These are phyloP conservation scores for Fagus sylvatica DNA, from an alignment of 306 rosid species.

Conservation along the genomic window DNA sequence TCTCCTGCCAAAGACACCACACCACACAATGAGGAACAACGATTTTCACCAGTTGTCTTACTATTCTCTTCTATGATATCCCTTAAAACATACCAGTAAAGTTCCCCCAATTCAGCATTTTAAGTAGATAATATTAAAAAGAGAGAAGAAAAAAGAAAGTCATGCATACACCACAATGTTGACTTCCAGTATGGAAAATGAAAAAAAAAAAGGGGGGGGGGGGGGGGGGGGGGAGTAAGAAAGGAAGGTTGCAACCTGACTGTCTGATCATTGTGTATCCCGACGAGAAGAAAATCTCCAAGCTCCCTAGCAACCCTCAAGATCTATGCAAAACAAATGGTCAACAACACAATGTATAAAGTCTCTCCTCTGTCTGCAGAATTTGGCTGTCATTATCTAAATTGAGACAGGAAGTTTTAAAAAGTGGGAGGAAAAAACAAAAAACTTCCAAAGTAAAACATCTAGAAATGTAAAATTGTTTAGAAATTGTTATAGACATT, in stretches of 20 bases:
- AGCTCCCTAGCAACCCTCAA: slow-evolving; percentile 81
- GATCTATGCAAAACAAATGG: slow-evolving; percentile 50
- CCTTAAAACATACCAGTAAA: neutral
- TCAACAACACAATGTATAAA: slow-evolving; percentile 13
- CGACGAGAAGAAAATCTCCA: slow-evolving; percentile 98
- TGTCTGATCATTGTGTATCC: slow-evolving; percentile 91
- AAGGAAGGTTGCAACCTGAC: slow-evolving; percentile 57
- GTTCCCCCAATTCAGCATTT: neutral
- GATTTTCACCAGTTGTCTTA: neutral
- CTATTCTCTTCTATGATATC: neutral
- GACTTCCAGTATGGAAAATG: neutral
- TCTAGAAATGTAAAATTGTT: neutral
- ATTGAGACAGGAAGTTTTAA: neutral
- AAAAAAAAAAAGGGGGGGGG: neutral
- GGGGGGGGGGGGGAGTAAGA: slow-evolving; percentile 6
- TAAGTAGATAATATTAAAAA: neutral
- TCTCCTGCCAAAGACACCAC: too few species aligned
- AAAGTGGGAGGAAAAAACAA: neutral
- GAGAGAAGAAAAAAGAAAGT: neutral
- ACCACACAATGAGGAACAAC: too few species aligned
- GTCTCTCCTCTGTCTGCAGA: neutral
- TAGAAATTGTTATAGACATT: neutral
- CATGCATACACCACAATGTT: neutral
- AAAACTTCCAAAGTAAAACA: neutral
- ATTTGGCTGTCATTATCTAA: neutral